phyloP scores from a whole-genome alignment of 306 rosid genomes.

The Abrus precatorius region DNA sequence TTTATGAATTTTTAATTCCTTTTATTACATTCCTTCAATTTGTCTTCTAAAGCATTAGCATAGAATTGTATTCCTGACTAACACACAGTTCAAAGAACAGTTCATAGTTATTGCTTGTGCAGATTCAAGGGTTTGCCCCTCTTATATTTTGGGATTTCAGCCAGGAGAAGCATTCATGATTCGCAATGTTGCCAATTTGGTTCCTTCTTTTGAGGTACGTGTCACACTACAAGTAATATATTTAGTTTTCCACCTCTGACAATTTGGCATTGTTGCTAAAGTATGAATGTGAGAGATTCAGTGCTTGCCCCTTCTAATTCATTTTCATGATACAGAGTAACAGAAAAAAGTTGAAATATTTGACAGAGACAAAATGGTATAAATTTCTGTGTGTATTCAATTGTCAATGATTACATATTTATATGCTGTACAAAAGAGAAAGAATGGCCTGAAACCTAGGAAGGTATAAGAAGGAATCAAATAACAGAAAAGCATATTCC shows the following conservation, averaged over 20 bases:
- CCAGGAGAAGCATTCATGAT: constrained; percentile 94
- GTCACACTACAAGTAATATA: constrained; percentile 12
- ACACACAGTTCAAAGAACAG: constrained; percentile 76
- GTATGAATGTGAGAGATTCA: constrained; percentile 18
- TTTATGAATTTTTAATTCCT: constrained; percentile 33
- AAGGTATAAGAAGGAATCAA: no score
- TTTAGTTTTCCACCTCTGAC: constrained; percentile 24
- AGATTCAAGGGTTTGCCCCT: constrained; percentile 98
- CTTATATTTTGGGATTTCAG: constrained; percentile 83
- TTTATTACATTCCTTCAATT: constrained; percentile 32
- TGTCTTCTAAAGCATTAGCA: constrained; percentile 17
- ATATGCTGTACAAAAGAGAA: no score
- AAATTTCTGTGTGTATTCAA: no score
- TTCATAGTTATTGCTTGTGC: constrained; percentile 98
- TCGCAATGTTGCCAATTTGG: constrained; percentile 95
- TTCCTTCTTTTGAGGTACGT: constrained; percentile 85
- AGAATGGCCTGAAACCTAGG: no score
- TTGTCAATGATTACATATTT: no score
- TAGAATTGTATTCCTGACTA: constrained; percentile 47
- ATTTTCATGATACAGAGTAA: background rate
- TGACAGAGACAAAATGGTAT: no score
- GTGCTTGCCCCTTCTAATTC: constrained; percentile 28
- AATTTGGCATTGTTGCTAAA: constrained; percentile 7
- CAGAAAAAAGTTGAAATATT: no score
- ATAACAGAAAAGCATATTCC: no score